A percentile compares a stretch with the other conserved stretches of the same genome.
Conservation (phyloP, 768 basidiomycete species). For the Lactarius trivialis region DNA sequence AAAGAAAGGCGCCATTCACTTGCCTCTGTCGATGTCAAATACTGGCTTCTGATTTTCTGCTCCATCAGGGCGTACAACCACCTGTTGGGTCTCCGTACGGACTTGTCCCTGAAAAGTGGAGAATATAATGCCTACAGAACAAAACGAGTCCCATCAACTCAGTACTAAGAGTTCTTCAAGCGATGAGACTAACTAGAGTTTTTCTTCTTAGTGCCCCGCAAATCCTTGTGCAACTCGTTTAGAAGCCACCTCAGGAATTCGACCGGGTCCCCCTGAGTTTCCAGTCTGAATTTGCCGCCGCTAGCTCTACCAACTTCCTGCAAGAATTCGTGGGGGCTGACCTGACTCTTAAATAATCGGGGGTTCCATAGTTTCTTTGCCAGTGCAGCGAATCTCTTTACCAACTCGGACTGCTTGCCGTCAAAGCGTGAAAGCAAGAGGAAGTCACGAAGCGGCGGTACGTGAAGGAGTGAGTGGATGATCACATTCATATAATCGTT, state of each 20-base stretch:
- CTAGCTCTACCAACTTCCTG: conserved; percentile 93
- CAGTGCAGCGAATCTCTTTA: conserved; percentile 80
- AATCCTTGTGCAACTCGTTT: conserved; percentile 86
- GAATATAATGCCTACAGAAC: conserved; percentile 72
- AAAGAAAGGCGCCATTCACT: conserved; percentile 22
- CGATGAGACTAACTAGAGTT: conserved; percentile 66
- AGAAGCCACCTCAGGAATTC: conserved; percentile 96
- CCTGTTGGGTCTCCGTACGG: conserved; percentile 88
- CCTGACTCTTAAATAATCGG: conserved; percentile 92
- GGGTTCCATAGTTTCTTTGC: conserved; percentile 97
- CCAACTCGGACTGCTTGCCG: conserved; percentile 77
- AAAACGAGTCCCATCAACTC: conserved; percentile 6
- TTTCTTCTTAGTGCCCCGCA: conserved; percentile 90
- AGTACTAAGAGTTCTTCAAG: neutral
- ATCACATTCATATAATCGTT: conserved; percentile 99
- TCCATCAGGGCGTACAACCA: conserved; percentile 73
- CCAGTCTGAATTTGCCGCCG: conserved; percentile 84
- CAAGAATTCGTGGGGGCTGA: conserved; percentile 96
- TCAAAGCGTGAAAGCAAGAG: conserved; percentile 69
- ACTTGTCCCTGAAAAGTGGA: conserved; percentile 92
- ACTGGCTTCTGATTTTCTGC: conserved; percentile 75
- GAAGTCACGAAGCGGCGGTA: conserved; percentile 83
- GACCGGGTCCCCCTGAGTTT: conserved; percentile 91
- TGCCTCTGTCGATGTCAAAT: conserved; percentile 94
- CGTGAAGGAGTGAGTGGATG: conserved; percentile 88